Evolutionary conservation across 345 rosid species (phyloP).

Genomic region (Hevea brasiliensis): DNA sequence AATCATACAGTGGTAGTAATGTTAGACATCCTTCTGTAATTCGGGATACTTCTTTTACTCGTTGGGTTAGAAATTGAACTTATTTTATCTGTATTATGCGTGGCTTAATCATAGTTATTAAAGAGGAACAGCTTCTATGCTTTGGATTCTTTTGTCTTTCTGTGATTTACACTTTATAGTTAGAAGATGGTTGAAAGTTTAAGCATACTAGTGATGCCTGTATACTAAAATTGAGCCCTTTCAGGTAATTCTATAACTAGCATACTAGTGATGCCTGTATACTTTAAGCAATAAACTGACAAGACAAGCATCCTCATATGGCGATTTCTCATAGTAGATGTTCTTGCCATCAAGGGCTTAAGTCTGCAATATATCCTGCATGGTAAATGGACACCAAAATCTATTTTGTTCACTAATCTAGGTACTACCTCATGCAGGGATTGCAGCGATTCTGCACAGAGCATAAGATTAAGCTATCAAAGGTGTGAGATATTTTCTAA

Average conservation of each 20-base stretch:
- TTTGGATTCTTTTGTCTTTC: not conserved
- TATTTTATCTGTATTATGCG: not conserved
- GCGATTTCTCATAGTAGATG: too few species aligned
- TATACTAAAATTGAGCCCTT: too few species aligned
- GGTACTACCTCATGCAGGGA: constrained; percentile 52
- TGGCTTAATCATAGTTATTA: not conserved
- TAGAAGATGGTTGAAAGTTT: not conserved
- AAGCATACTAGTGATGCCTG: too few species aligned
- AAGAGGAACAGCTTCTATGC: not conserved
- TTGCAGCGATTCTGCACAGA: constrained; percentile 90
- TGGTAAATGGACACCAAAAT: not conserved
- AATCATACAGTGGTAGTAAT: constrained; percentile 4
- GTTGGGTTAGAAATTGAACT: not conserved
- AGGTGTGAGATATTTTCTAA: constrained; percentile 45
- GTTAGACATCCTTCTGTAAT: not conserved
- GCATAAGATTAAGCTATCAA: constrained; percentile 86
- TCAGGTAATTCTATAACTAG: too few species aligned
- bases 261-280: too few species aligned
- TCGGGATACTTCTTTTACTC: not conserved
- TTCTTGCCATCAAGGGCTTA: too few species aligned
- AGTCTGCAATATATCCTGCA: not conserved
- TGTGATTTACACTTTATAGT: not conserved
- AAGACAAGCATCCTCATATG: not conserved
- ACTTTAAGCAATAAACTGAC: not conserved
- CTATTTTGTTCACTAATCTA: not conserved